Base-by-base conservation (phyloP, 148 eudicot genomes). In the Chenopodium suecicum region DNA sequence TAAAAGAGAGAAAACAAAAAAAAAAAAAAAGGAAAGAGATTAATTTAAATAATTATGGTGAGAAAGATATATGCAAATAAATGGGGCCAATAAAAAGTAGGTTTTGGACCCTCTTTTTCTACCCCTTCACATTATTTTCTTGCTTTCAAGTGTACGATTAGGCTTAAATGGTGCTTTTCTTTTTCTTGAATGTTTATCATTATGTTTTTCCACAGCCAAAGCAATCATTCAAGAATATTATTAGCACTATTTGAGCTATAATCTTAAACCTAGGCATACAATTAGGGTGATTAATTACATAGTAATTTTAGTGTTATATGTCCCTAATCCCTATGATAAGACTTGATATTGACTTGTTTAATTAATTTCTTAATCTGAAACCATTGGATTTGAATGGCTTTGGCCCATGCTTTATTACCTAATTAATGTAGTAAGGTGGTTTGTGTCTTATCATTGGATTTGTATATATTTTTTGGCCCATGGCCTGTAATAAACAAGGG, bases 61-160 rank as follows among this genome's bases (percentile, higher is more conserved):
- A 70, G 69, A 80, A 75, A 83, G 86, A 82, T 62, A 16, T 37
- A 37, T 6, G 44, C 44, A 41, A 41, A 41, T 41, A 41, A 87
- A 77, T 80, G 86, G 90, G 89, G 87, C 80, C 90, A 86, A 87
- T 60, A 46, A 89, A 82, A 86, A 87, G 89, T 87, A 27, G 86
- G 81, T 14, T 86, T 87, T 83, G 71, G 86, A 80, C 86, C 81
- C 77, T 83, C 78, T 67, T 84, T 88, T 85, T 81, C 87, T 81
- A 74, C 80, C 70, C 60, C 80, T 79, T 83, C 71, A 76, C 83
- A 82, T 76, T 85, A 81, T 85, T 82, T 82, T 79, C 58, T 50
- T 80, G 72, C 77, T 85, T 83, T 77, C 83, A 80, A 83, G 74
- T 69, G 85, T 83, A 85, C 89, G 60, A 85, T 83, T 86, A 73